phyloP scores from a whole-genome alignment of 768 basidiomycete species.

The Rhodosporidiobolus odoratus region DNA sequence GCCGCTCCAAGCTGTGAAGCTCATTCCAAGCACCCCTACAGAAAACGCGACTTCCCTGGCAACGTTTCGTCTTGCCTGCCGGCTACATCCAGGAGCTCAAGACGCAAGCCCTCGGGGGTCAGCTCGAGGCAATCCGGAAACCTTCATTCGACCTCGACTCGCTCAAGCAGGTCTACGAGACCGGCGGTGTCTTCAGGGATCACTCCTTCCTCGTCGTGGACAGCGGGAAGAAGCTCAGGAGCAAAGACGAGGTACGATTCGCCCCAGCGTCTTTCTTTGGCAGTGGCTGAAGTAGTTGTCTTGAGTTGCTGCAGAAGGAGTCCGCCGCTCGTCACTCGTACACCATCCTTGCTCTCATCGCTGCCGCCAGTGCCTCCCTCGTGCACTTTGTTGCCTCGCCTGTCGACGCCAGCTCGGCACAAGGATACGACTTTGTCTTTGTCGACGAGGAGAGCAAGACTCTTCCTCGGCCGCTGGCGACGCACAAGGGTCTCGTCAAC shows the following conservation, averaged over 20 bases:
- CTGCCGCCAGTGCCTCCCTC: slow-evolving; percentile 68
- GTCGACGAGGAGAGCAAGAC: slow-evolving; percentile 51
- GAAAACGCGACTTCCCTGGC: slow-evolving; percentile 55
- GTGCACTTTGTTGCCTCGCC: slow-evolving; percentile 63
- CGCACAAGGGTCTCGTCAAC: slow-evolving; percentile 27
- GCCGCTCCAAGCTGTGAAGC: background rate
- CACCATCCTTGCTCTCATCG: slow-evolving; percentile 55
- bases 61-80: slow-evolving; percentile 56
- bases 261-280: background rate
- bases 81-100: slow-evolving; percentile 51
- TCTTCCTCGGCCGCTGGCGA: background rate
- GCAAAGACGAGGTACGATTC: slow-evolving; percentile 35
- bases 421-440: slow-evolving; percentile 56
- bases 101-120: slow-evolving; percentile 10
- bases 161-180: slow-evolving; percentile 36
- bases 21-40: slow-evolving; percentile 28
- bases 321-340: background rate
- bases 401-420: slow-evolving; percentile 49
- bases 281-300: background rate
- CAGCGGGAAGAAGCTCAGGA: slow-evolving; percentile 48
- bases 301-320: background rate
- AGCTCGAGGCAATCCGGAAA: slow-evolving; percentile 48
- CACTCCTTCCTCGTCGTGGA: slow-evolving; percentile 52
- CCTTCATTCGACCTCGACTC: slow-evolving; percentile 55
- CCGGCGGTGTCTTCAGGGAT: slow-evolving; percentile 52